Evolutionary conservation across 2,329 filamentous ascomycete species (phyloP), one percentile per base, ranked within the genome.

Genomic region (Rachicladosporium sp.): DNA sequence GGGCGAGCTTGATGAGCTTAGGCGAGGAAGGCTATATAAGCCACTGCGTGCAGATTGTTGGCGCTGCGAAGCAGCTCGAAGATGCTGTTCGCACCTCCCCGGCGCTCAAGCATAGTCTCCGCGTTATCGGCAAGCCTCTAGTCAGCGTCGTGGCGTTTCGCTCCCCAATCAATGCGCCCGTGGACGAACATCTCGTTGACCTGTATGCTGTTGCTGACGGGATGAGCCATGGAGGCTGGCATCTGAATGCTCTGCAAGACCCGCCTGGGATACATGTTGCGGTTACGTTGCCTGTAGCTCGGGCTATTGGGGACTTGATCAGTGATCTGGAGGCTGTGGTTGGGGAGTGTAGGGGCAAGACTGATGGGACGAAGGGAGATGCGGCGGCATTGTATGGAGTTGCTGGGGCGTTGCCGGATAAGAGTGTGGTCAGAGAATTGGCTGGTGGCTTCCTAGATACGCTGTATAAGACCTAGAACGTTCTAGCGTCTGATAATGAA

Each of bases 201-300:
- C 82, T 93, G 47, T 98, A 98, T 65, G 88, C 94, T 57, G 77
- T 98, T 49, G 86, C 89, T 6, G 91, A 98, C 61, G 83, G 69
- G 49, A 89, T 98, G 81, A 76, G 74, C 9, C 67, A 66, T 1
- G 81, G 80, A 55, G 89, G 91, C 3, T 98, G 91, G 91, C 91
- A 98, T 64, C 70, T 98, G 43, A 98, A 96, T 57, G 85, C 88
- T 2, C 71, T 98, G 46, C 91, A 98, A 65, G 80, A 77, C 53
- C 91, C 91, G 2, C 80, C 91, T 0, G 91, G 87, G 13, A 86
- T 98, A 40, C 91, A 98, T 60, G 77, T 96, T 31, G 91, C 91
- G 9, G 87, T 96, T 31, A 98, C 91, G 1, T 62, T 93, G 51
- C 89, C 89, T 10, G 83, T 93, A 35, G 78, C 79, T 13, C 80